phyloP scores from a whole-genome alignment of 257 asterid genomes.

The Nicotiana benthamiana region DNA sequence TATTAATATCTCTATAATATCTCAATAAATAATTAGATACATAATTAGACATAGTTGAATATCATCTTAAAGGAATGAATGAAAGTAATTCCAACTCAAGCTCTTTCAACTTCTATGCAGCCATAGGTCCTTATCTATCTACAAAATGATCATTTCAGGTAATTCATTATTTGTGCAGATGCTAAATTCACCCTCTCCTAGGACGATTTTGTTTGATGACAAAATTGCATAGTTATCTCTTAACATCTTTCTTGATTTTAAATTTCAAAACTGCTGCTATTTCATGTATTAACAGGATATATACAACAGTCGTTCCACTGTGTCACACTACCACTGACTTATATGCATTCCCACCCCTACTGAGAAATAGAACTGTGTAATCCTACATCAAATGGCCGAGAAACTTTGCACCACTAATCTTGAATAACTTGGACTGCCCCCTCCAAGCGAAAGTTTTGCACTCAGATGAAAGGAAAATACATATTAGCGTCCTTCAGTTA shows the following conservation, averaged over 20 bases:
- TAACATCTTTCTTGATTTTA: neutral
- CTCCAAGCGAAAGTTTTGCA: neutral
- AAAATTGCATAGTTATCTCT: neutral
- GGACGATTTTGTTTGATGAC: neutral
- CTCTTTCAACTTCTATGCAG: neutral
- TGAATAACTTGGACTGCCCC: neutral
- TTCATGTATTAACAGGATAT: neutral
- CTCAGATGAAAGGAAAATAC: neutral
- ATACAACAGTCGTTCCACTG: neutral
- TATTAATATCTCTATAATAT: too few species aligned
- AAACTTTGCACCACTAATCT: conserved; percentile 9
- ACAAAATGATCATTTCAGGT: neutral
- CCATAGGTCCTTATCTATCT: neutral
- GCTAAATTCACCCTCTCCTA: neutral
- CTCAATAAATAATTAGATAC: too few species aligned
- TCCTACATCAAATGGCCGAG: conserved; percentile 8
- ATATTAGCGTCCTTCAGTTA: neutral
- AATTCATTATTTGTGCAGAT: neutral
- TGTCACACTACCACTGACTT: neutral
- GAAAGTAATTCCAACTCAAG: neutral
- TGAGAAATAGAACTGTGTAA: conserved; percentile 5
- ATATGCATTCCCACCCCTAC: neutral
- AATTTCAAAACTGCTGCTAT: neutral
- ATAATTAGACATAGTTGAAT: too few species aligned
- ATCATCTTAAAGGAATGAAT: neutral